Percentiles rank a stretch among this genome's conserved stretches.
These are phyloP conservation scores for Lyophyllum decastes DNA, from an alignment of 768 basidiomycete species.

Conservation along the genomic window DNA sequence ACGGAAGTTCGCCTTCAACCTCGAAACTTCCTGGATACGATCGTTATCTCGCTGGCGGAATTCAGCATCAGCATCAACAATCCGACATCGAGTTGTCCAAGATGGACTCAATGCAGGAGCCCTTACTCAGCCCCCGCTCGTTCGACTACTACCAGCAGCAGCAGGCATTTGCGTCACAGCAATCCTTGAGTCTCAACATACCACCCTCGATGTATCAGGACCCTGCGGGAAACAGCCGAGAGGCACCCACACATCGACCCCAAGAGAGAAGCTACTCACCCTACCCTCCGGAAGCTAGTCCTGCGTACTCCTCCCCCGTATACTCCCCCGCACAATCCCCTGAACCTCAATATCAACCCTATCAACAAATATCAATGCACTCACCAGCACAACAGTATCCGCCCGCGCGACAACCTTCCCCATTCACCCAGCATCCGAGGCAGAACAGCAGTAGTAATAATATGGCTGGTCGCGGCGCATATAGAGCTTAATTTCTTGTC, in stretches of 20 bases:
- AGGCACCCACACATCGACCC: slow-evolving; percentile 68
- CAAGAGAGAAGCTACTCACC: slow-evolving; percentile 41
- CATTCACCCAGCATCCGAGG: slow-evolving; percentile 25
- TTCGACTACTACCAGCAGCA: slow-evolving; percentile 35
- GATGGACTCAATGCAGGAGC: slow-evolving; percentile 61
- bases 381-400: slow-evolving; percentile 24
- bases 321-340: slow-evolving; percentile 25
- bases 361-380: slow-evolving; percentile 7
- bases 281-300: slow-evolving; percentile 23
- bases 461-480: slow-evolving; percentile 43
- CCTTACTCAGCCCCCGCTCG: slow-evolving; percentile 47
- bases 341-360: slow-evolving; percentile 19
- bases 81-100: slow-evolving; percentile 56
- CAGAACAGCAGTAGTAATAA: slow-evolving; percentile 31
- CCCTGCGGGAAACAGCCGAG: slow-evolving; percentile 40
- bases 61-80: slow-evolving; percentile 24
- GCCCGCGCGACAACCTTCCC: slow-evolving; percentile 29
- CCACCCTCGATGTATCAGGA: slow-evolving; percentile 45
- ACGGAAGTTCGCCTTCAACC: slow-evolving; percentile 32
- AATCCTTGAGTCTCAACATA: slow-evolving; percentile 38
- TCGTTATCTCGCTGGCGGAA: slow-evolving; percentile 55
- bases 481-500: slow-evolving; percentile 27
- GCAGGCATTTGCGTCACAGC: slow-evolving; percentile 37
- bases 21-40: slow-evolving; percentile 51
- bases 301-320: slow-evolving; percentile 30